Base-by-base conservation (phyloP, 1,284 basidiomycete genomes). In the Blastosporella zonata region DNA sequence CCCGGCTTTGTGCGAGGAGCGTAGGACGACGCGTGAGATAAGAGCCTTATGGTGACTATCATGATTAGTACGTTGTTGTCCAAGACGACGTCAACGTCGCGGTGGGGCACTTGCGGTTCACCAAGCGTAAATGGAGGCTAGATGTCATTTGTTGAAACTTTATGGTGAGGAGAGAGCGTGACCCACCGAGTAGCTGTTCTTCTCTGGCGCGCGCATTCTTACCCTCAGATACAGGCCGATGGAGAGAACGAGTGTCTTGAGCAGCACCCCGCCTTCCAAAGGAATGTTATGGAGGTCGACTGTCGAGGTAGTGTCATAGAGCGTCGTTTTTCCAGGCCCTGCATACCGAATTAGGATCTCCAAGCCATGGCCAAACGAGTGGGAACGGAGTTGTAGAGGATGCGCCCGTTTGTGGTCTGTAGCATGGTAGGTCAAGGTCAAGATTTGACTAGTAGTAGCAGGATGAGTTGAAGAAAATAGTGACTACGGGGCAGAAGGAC, bases 251-350 rank as follows among this genome's bases (percentile, higher is more conserved):
- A 57, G 54, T 0, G 49, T 57, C 45, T 57, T 57, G 17, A 57
- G n/a, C 9, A 57, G 64, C 53, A 78, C 63, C 1, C 78, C 77
- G 18, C 79, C 81, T 47, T 79, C 63, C 9, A 81, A 62, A 4
- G 72, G 58, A 2, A 71, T 73, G 13, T 51, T 72, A 3, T 79
- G 74, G 18, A 75, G 54, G 53, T 83, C 79, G 53, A 84, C 76
- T 1, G 63, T 68, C 39, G 69, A 54, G 1, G 69, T 67, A 2
- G 61, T 62, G 48, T 79, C 76, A 56, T 77, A 74, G n/a, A 73
- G 62, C 13, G 70, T 68, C 3, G 70, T 74, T 50, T 71, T 68
- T 39, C 73, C 73, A 0, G 75, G 74, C 40, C 72, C 66, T 5
- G 78, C 78, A 46, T 67, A 73, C 1, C 70, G 6, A 15, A 18